Percentiles rank a stretch among this genome's conserved stretches.
phyloP scores from a whole-genome alignment of 2,329 filamentous ascomycete genomes.

The Nannizzia gypsea region DNA sequence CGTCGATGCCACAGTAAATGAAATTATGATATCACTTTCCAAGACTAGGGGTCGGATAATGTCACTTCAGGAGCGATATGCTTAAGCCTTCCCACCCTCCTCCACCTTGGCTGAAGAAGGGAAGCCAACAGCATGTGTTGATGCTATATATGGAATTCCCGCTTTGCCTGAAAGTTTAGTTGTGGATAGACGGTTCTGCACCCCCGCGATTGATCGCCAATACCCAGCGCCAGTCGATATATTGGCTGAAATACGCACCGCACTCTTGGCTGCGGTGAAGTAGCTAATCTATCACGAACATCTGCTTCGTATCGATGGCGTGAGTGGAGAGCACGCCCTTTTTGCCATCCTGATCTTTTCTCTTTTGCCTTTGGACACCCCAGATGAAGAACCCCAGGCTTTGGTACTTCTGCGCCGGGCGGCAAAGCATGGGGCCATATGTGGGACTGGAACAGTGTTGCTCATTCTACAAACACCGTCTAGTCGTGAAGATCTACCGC shows the following conservation, averaged over 20 bases:
- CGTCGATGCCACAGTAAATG: background rate
- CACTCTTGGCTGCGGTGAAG: background rate
- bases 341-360: background rate
- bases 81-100: conserved; percentile 71
- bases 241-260: background rate
- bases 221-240: background rate
- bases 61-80: conserved; percentile 71
- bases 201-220: conserved; percentile 2
- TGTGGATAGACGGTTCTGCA: background rate
- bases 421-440: background rate
- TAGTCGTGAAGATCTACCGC: background rate
- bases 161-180: background rate
- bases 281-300: background rate
- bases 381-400: background rate
- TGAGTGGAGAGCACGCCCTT: background rate
- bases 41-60: background rate
- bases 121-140: background rate
- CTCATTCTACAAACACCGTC: conserved; percentile 1
- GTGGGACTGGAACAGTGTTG: background rate
- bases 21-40: background rate
- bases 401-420: background rate
- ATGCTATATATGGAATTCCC: background rate
- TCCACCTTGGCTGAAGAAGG: conserved; percentile 1
- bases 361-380: background rate
- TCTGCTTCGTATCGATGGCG: background rate